Percentiles rank a stretch among this genome's conserved stretches.
phyloP scores from a whole-genome alignment of 1,139 yeast species.

The Sugiyamaella japonica region DNA sequence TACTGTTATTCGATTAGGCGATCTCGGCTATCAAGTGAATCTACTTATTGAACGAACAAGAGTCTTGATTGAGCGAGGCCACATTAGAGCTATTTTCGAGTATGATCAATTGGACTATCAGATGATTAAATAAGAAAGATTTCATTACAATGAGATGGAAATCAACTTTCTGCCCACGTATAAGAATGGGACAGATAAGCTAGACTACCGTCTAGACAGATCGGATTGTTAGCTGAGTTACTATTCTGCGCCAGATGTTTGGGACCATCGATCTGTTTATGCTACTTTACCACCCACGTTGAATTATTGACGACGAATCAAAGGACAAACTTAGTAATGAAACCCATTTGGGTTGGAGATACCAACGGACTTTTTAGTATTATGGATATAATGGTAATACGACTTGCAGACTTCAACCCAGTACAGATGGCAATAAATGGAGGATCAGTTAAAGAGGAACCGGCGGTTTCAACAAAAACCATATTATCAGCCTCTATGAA shows the following conservation, averaged over 20 bases:
- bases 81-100: slow-evolving; percentile 55
- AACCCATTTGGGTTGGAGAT: slow-evolving; percentile 53
- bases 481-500: slow-evolving; percentile 62
- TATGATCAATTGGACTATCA: slow-evolving; percentile 81
- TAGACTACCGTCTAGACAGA: slow-evolving; percentile 97
- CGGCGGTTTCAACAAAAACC: slow-evolving; percentile 36
- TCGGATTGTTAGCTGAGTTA: slow-evolving; percentile 65
- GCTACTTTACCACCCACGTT: slow-evolving; percentile 67
- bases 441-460: slow-evolving; percentile 80
- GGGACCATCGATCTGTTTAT: slow-evolving; percentile 93
- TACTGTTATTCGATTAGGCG: slow-evolving; percentile 91
- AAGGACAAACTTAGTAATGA: slow-evolving; percentile 59
- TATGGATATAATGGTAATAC: slow-evolving; percentile 40
- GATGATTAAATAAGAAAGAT: slow-evolving; percentile 81
- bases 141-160: slow-evolving; percentile 79
- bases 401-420: slow-evolving; percentile 65
- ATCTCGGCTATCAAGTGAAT: slow-evolving; percentile 82
- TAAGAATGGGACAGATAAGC: slow-evolving; percentile 80
- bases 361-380: slow-evolving; percentile 37
- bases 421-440: slow-evolving; percentile 82
- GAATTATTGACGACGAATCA: slow-evolving; percentile 63
- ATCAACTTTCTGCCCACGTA: slow-evolving; percentile 86
- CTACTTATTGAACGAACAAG: slow-evolving; percentile 78
- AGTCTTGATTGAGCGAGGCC: slow-evolving; percentile 50
- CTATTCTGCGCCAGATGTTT: slow-evolving; percentile 59